Evolutionary conservation across 1,139 yeast genomes (phyloP), one percentile per base, ranked within the genome.

Genomic region (Hemisphaericaspora xylanilytica): DNA sequence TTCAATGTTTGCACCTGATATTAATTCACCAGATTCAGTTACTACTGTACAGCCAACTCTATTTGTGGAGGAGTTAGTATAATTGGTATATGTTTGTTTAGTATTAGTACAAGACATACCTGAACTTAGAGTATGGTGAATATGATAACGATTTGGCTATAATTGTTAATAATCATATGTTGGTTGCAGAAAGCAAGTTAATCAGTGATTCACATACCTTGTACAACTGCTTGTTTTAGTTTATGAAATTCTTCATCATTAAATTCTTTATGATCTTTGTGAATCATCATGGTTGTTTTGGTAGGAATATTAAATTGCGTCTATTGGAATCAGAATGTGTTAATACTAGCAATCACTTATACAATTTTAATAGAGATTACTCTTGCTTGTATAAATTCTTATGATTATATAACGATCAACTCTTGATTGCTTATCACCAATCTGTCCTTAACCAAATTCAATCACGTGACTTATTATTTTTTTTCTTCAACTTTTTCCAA

Each of bases 1-100:
- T 57, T 92, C 98, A 18, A 92, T 80, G 51, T 92, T 92, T 35
- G 95, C 95, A 3, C 97, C 98, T 10, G 63, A 58, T 26, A 82
- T 63, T 33, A 58, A 67, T 15, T 66, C 63, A 3, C 80, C 85
- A 8, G 68, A 61, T 1, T 56, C 56, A 0, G 88, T 71, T 24
- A 85, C 54, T 1, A 90, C 52, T 1, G 82, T 78, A 39, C 96
- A 87, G 0, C 97, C 97, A 2, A 92, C 98, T 34, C 90, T 73
- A 25, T n/a, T n/a, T 20, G 21, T n/a, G n/a, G n/a, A n/a, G n/a
- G n/a, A n/a, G n/a, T 20, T 20, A 20, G 21, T 20, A 20, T 20
- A 20, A n/a, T n/a, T n/a, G n/a, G n/a, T n/a, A n/a, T n/a, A 8
- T 27, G 16, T 12, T 3, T 33, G 18, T 15, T 33, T 33, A 8